Conservation (phyloP, 2,329 filamentous ascomycete species). For the Penicillium paneum region DNA sequence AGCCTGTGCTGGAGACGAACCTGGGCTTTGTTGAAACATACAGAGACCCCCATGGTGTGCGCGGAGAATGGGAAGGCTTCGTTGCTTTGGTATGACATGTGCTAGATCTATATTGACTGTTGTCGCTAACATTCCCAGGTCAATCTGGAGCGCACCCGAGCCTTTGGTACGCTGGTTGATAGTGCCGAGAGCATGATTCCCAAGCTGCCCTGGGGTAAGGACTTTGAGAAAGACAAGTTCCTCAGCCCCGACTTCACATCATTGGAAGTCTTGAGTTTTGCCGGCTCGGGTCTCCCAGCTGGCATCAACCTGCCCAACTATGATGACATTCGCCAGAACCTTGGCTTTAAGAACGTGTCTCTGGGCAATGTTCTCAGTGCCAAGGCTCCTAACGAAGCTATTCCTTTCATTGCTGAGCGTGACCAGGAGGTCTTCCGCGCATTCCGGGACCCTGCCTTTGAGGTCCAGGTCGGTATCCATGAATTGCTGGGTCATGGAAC, state of each 20-base stretch:
- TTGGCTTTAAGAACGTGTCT: slow-evolving; percentile 70
- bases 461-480: slow-evolving; percentile 93
- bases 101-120: neutral
- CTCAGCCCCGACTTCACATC: slow-evolving; percentile 93
- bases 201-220: slow-evolving; percentile 78
- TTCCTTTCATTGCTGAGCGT: slow-evolving; percentile 79
- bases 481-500: slow-evolving; percentile 87
- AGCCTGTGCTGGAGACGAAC: slow-evolving; percentile 74
- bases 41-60: slow-evolving; percentile 73
- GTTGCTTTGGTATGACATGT: slow-evolving; percentile 56
- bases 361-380: slow-evolving; percentile 90
- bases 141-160: slow-evolving; percentile 83
- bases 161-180: slow-evolving; percentile 80
- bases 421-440: slow-evolving; percentile 77
- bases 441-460: slow-evolving; percentile 83
- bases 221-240: slow-evolving; percentile 97
- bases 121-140: slow-evolving; percentile 47
- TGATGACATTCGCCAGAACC: slow-evolving; percentile 58
- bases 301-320: slow-evolving; percentile 60
- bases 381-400: slow-evolving; percentile 85
- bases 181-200: slow-evolving; percentile 81
- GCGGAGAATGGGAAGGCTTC: slow-evolving; percentile 84
- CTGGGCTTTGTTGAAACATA: slow-evolving; percentile 86
- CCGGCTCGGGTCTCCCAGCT: slow-evolving; percentile 60
- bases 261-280: slow-evolving; percentile 83